Conservation (phyloP, 2,329 filamentous ascomycete species). For the Dothistroma septosporum region DNA sequence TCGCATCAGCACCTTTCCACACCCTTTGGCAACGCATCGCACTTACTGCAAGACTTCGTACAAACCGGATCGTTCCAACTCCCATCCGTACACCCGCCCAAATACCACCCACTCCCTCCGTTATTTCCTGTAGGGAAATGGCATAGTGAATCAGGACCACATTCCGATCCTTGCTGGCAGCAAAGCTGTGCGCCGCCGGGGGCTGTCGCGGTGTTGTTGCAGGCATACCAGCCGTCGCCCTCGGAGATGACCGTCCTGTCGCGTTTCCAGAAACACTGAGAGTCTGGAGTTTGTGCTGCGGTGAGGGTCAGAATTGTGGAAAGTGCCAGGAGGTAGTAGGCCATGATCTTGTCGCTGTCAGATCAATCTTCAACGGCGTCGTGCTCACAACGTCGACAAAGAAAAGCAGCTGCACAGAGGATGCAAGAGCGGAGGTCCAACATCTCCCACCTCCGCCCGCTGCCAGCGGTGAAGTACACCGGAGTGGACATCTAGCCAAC, state of each 20-base stretch:
- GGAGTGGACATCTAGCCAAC: neutral
- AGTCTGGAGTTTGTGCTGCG: neutral
- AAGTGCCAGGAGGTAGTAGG: too few relatives aligned
- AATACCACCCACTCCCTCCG: slow-evolving; percentile 2
- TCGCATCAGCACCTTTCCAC: neutral
- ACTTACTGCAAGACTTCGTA: neutral
- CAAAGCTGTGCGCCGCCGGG: neutral
- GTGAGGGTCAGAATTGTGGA: neutral
- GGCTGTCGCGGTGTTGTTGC: slow-evolving; percentile 2
- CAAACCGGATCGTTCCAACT: slow-evolving; percentile 5
- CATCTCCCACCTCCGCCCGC: neutral
- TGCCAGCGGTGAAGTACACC: neutral
- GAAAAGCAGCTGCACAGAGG: too few relatives aligned
- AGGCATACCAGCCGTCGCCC: slow-evolving; percentile 1
- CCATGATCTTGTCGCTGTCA: too few relatives aligned
- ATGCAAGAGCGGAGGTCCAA: neutral
- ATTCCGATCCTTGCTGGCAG: slow-evolving; percentile 1
- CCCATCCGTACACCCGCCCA: slow-evolving; percentile 4
- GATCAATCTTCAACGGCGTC: too few relatives aligned
- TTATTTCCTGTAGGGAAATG: slow-evolving; percentile 3
- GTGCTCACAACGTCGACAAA: neutral
- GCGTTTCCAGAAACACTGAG: slow-evolving; percentile 3
- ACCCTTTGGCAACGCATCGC: neutral
- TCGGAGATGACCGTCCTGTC: neutral
- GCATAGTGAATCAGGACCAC: neutral